Evolutionary conservation across 2,329 filamentous ascomycete species (phyloP), one percentile per base, ranked within the genome.

Genomic region (Xylaria sp.): DNA sequence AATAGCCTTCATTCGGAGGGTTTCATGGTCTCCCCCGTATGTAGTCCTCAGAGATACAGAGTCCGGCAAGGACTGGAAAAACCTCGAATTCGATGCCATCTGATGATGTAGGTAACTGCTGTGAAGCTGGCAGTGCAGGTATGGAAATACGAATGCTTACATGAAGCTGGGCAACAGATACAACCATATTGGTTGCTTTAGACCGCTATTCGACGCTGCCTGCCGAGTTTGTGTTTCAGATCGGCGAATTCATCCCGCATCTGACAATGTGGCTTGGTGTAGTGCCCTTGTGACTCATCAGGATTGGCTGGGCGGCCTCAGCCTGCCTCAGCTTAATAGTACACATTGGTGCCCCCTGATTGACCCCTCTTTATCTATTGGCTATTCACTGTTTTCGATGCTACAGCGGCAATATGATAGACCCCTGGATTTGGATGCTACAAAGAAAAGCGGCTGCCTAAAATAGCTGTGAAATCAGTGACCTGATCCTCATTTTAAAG

Each of bases 21-120:
- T 51, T 17, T 51, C 48, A 51, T 51, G 48, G 48, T 51, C 48
- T 17, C 48, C 48, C 2, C 48, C 48, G 13, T 51, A 51, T 31
- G 48, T 13, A 51, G 48, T 51, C 48, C 48, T 51, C 13, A 51
- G 26, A 17, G 48, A 51, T 11, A 51, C 48, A 17, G 48, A 51
- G 26, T 51, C 48, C 11, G 48, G 48, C 26, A 31, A 13, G 6
- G 48, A 51, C 48, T 51, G 48, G 6, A 51, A 51, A 51, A 51
- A 31, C 6, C 48, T 51, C 26, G 48, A 51, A 3, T 51, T 26
- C 15, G 48, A 51, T 7, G 48, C 48, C 48, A 51, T 51, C 1
- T 9, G 3, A 31, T 51, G 26, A 31, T 26, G 28, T 26, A n/a
- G n/a, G n/a, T n/a, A 51, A 13, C 11, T 28, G 23, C 11, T 15